phyloP scores from a whole-genome alignment of 345 rosid species.

The Corymbia maculata region DNA sequence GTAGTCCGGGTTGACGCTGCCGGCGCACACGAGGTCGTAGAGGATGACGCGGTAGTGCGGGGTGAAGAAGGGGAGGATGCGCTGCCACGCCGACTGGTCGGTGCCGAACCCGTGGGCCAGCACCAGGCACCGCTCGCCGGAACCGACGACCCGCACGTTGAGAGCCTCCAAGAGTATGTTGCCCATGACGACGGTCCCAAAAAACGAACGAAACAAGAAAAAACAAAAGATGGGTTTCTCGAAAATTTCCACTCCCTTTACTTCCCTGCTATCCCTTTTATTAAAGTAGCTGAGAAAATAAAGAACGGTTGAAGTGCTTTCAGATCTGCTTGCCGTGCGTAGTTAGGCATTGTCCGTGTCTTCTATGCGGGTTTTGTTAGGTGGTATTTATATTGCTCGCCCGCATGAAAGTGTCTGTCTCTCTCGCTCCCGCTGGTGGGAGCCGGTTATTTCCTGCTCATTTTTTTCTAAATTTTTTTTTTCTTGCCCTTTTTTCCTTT shows the following conservation, averaged over 20 bases:
- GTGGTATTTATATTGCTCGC: neutral
- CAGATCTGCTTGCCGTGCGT: neutral
- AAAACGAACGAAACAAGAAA: neutral
- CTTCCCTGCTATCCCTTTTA: neutral
- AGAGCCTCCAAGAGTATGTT: slow-evolving; percentile 22
- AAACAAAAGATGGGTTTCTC: neutral
- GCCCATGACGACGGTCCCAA: slow-evolving; percentile 6
- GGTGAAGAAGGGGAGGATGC: slow-evolving; percentile 33
- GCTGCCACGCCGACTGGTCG: slow-evolving; percentile 47
- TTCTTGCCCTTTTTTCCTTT: neutral
- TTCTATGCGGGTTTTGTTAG: neutral
- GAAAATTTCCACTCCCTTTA: neutral
- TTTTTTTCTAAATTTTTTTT: neutral
- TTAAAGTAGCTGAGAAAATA: neutral
- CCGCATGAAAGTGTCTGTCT: neutral
- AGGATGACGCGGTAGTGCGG: slow-evolving; percentile 22
- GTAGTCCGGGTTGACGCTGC: slow-evolving; percentile 39
- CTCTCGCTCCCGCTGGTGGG: neutral
- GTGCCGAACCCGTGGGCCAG: slow-evolving; percentile 42
- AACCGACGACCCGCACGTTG: slow-evolving; percentile 29
- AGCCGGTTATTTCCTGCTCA: neutral
- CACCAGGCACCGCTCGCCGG: slow-evolving; percentile 27
- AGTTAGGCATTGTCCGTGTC: neutral
- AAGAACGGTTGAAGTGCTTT: neutral
- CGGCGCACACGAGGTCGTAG: slow-evolving; percentile 46